Evolutionary conservation across 106 monocot genomes (phyloP).

Genomic region (Xerophyta viscosa): DNA sequence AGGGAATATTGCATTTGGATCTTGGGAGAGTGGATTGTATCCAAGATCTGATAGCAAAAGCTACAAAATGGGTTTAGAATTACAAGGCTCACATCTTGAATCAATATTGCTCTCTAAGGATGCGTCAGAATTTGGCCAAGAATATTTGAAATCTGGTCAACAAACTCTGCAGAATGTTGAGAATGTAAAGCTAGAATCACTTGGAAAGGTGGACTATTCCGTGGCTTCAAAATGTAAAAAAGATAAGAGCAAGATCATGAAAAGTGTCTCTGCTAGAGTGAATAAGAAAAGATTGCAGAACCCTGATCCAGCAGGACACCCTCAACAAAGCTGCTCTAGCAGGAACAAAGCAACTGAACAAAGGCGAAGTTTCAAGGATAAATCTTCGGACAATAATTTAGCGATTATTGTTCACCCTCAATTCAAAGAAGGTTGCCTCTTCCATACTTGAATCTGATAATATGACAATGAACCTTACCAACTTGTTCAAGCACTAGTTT

Average conservation of each 20-base stretch:
- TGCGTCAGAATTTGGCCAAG: conserved; percentile 10
- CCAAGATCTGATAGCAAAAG: conserved; percentile 14
- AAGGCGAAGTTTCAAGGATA: conserved; percentile 13
- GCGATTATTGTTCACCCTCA: conserved; percentile 1
- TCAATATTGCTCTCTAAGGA: conserved; percentile 1
- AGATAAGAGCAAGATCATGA: conserved; percentile 5
- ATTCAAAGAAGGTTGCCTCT: too few species aligned
- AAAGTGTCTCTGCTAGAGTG: conserved; percentile 8
- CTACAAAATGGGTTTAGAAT: conserved; percentile 12
- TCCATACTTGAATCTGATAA: conserved; percentile 3
- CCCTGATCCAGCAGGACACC: conserved; percentile 6
- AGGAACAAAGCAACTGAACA: conserved; percentile 12
- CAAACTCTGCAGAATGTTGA: conserved; percentile 8
- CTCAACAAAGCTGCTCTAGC: conserved; percentile 8
- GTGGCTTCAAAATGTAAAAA: conserved; percentile 8
- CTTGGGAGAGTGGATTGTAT: conserved; percentile 2
- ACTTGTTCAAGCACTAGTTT: conserved; percentile 9
- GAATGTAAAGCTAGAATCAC: conserved; percentile 3
- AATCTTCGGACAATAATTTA: conserved; percentile 10
- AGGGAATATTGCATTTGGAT: conserved; percentile 7
- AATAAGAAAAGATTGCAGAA: conserved; percentile 9
- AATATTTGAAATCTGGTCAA: conserved; percentile 5
- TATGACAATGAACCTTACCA: not conserved
- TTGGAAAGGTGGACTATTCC: not conserved
- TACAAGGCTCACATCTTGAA: conserved; percentile 1